These are phyloP conservation scores for Beauveria varroae DNA, from an alignment of 2,329 filamentous ascomycete species.

Conservation along the genomic window DNA sequence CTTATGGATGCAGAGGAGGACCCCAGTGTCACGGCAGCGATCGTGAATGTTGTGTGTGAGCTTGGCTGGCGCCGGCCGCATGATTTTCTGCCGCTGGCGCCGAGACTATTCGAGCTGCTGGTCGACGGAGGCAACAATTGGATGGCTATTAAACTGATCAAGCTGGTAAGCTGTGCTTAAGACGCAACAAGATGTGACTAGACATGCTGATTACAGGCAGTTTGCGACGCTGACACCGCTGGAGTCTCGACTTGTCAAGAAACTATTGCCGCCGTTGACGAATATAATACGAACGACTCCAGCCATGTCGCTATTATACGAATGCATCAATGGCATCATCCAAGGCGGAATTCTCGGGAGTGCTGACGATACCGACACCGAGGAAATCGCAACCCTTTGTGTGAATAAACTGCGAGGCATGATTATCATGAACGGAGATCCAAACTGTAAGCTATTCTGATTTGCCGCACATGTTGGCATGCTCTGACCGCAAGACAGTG, in stretches of 20 bases:
- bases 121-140: conserved; percentile 94
- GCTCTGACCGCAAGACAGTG: conserved; percentile 43
- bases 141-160: conserved; percentile 99
- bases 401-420: conserved; percentile 90
- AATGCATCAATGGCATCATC: conserved; percentile 97
- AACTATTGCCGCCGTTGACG: conserved; percentile 82
- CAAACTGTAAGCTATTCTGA: conserved; percentile 60
- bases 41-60: conserved; percentile 95
- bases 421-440: conserved; percentile 87
- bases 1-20: conserved; percentile 87
- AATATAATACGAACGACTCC: conserved; percentile 90
- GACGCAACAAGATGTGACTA: neutral
- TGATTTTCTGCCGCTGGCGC: conserved; percentile 88
- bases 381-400: conserved; percentile 87
- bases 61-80: conserved; percentile 88
- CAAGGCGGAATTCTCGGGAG: conserved; percentile 89
- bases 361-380: conserved; percentile 69
- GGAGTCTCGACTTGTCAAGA: conserved; percentile 84
- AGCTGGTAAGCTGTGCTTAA: conserved; percentile 53
- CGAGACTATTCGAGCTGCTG: conserved; percentile 82
- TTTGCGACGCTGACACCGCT: conserved; percentile 92
- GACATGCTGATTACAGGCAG: conserved; percentile 34
- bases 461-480: neutral
- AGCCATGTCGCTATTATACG: conserved; percentile 96
- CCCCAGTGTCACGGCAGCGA: conserved; percentile 86